These are phyloP conservation scores for Mycena polygramma DNA, from an alignment of 768 basidiomycete genomes.

Conservation along the genomic window DNA sequence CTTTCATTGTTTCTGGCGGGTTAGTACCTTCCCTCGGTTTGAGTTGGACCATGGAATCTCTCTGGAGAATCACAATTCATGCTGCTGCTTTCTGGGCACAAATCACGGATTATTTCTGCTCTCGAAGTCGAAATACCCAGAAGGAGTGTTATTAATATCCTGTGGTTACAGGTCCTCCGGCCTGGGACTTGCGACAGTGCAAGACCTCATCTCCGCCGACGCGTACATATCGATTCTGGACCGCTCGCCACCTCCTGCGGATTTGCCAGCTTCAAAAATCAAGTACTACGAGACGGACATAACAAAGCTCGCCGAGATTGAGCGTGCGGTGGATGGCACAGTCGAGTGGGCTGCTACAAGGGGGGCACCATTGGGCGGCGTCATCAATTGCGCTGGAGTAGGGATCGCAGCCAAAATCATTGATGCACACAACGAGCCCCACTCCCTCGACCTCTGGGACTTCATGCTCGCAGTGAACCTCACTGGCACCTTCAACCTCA, in stretches of 20 bases:
- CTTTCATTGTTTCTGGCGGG: conserved; percentile 72
- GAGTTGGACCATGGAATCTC: too few relatives aligned
- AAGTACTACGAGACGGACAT: conserved; percentile 60
- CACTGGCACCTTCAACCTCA: conserved; percentile 71
- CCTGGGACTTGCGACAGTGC: conserved; percentile 66
- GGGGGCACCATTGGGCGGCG: conserved; percentile 64
- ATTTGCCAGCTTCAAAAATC: conserved; percentile 43
- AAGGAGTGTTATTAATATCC: not conserved
- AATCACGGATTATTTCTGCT: not conserved
- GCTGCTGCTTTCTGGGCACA: too few relatives aligned
- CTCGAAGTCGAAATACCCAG: not conserved
- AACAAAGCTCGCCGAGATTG: conserved; percentile 51
- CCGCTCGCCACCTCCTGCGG: conserved; percentile 52
- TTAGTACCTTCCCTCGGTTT: conserved; percentile 42
- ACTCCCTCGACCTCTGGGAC: conserved; percentile 66
- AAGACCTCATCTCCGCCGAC: conserved; percentile 56
- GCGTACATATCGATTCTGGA: conserved; percentile 69
- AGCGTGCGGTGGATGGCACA: conserved; percentile 53
- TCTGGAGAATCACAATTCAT: too few relatives aligned
- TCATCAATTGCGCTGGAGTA: conserved; percentile 71
- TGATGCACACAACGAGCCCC: conserved; percentile 58
- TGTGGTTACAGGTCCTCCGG: conserved; percentile 61
- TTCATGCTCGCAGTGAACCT: conserved; percentile 67
- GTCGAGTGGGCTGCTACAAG: conserved; percentile 58
- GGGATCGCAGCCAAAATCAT: conserved; percentile 62